phyloP scores from a whole-genome alignment of 176 grass and related monocot species.

The Cenchrus americanus region DNA sequence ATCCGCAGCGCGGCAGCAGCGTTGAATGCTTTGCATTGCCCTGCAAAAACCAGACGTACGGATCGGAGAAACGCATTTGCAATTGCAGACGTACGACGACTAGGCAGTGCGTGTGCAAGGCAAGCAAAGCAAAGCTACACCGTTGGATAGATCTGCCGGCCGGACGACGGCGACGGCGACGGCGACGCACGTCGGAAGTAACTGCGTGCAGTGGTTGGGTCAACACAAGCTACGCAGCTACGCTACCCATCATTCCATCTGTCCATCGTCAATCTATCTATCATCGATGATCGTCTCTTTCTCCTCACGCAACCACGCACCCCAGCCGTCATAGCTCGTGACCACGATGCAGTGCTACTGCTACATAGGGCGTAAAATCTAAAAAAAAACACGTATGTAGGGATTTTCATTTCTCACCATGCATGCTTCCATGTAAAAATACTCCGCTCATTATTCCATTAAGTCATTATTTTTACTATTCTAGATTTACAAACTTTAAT shows the following conservation, averaged over 20 bases:
- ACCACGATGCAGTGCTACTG: background rate
- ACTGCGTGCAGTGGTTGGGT: slow-evolving; percentile 19
- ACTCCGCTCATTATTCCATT: too few species aligned
- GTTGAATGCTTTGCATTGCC: background rate
- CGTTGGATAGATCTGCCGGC: background rate
- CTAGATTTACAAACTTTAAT: too few species aligned
- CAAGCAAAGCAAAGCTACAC: too few species aligned
- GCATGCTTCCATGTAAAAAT: background rate
- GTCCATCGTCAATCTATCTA: slow-evolving; percentile 49
- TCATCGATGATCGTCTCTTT: slow-evolving; percentile 38
- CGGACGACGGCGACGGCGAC: background rate
- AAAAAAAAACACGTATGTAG: background rate
- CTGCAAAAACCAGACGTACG: too few species aligned
- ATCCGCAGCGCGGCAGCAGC: background rate
- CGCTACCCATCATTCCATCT: slow-evolving; percentile 62
- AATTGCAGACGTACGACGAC: too few species aligned
- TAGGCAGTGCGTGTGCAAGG: too few species aligned
- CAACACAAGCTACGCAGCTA: slow-evolving; percentile 30
- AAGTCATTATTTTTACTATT: too few species aligned
- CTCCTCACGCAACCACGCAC: slow-evolving; percentile 53
- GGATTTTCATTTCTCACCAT: background rate
- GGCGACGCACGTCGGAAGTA: background rate
- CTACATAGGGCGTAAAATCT: background rate
- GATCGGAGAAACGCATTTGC: too few species aligned
- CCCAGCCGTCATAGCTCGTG: background rate